These are phyloP conservation scores for Thermochaetoides thermophila DNA, from an alignment of 495 filamentous ascomycete species.

Conservation along the genomic window DNA sequence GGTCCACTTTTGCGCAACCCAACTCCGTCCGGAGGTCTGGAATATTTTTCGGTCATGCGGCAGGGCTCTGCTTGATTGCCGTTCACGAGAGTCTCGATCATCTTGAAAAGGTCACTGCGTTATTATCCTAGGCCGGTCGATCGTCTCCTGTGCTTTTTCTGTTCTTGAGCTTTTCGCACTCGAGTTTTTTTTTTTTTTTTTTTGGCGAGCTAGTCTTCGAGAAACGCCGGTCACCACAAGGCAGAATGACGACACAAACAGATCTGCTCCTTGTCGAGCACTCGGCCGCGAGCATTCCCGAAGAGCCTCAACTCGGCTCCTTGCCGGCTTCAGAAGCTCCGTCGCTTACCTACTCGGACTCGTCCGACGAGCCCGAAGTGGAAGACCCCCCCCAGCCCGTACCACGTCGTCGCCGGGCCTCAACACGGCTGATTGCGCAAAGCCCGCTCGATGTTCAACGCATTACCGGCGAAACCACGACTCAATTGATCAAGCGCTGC, in stretches of 20 bases:
- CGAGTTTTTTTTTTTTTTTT: no score
- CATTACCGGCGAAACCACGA: slow-evolving; percentile 48
- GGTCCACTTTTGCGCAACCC: slow-evolving; percentile 1
- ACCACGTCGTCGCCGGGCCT: slow-evolving; percentile 50
- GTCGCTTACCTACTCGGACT: slow-evolving; percentile 37
- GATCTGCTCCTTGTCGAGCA: slow-evolving; percentile 17
- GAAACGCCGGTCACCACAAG: no score
- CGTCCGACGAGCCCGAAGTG: slow-evolving; percentile 29
- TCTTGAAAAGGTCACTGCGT: no score
- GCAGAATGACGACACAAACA: slow-evolving; percentile 16
- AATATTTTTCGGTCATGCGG: slow-evolving; percentile 6
- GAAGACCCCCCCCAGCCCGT: slow-evolving; percentile 20
- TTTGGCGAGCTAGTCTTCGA: no score
- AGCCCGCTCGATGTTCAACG: slow-evolving; percentile 59
- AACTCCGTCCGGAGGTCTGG: not conserved
- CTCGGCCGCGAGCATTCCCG: slow-evolving; percentile 20
- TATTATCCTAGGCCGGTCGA: no score
- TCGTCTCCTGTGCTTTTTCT: not conserved
- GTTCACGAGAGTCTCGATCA: not conserved
- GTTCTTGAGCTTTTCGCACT: not conserved
- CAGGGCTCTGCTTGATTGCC: not conserved
- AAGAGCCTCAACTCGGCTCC: slow-evolving; percentile 19
- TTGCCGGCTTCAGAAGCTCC: slow-evolving; percentile 21
- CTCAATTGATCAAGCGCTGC: slow-evolving; percentile 53
- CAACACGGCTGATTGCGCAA: slow-evolving; percentile 65